Conservation (phyloP, 1,284 basidiomycete species). For the Tylopilus orsonianus region DNA sequence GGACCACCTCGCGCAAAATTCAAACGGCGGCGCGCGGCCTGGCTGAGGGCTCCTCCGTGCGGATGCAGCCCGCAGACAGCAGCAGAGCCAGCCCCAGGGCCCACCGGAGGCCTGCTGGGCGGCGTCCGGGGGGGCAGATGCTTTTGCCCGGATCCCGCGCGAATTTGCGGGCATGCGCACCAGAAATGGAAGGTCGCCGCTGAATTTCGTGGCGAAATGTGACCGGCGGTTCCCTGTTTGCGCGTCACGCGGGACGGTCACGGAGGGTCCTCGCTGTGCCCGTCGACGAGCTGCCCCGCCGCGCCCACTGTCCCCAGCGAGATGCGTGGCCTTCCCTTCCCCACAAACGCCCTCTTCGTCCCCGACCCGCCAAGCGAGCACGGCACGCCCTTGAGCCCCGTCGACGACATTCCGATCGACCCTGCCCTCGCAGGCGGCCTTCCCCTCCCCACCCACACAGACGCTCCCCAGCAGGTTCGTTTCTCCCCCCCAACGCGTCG, state of each 20-base stretch:
- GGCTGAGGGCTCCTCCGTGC: too few species aligned
- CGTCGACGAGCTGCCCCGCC: slow-evolving; percentile 21
- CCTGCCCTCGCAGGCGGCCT: slow-evolving; percentile 52
- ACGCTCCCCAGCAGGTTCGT: slow-evolving; percentile 32
- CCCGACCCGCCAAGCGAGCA: slow-evolving; percentile 56
- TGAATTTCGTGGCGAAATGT: slow-evolving; percentile 29
- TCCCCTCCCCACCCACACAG: slow-evolving; percentile 49
- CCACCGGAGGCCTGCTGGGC: too few species aligned
- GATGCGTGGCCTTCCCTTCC: slow-evolving; percentile 61
- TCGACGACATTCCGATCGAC: slow-evolving; percentile 71
- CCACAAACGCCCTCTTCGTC: slow-evolving; percentile 45
- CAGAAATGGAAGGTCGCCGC: slow-evolving; percentile 13
- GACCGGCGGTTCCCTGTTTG: slow-evolving; percentile 30
- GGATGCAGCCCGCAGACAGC: too few species aligned
- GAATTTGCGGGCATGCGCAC: slow-evolving; percentile 4
- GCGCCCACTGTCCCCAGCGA: too few species aligned
- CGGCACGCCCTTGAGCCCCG: slow-evolving; percentile 53
- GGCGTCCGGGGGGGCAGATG: background rate
- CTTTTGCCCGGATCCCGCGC: slow-evolving; percentile 10
- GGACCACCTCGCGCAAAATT: slow-evolving; percentile 3
- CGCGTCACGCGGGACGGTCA: slow-evolving; percentile 35
- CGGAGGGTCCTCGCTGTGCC: slow-evolving; percentile 34
- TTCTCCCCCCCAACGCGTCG: slow-evolving; percentile 47
- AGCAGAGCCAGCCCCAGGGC: too few species aligned
- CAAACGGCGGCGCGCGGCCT: too few species aligned